These are phyloP conservation scores for Linum tenue DNA, from an alignment of 345 rosid genomes.

Conservation along the genomic window DNA sequence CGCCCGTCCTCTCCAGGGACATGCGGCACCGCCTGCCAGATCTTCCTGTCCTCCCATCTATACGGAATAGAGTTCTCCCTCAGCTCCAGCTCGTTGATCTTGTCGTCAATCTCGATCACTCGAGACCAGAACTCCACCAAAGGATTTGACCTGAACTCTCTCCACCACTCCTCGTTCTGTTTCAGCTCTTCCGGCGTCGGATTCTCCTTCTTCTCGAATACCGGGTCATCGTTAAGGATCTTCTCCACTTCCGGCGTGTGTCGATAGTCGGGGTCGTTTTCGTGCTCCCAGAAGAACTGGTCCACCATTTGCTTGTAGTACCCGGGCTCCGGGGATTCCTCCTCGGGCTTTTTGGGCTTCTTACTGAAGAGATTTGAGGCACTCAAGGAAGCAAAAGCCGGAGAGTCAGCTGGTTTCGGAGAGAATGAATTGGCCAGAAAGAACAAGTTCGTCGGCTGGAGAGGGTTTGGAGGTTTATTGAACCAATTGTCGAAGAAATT, in stretches of 20 bases:
- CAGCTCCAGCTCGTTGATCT: slow-evolving; percentile 52
- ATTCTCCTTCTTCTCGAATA: slow-evolving; percentile 59
- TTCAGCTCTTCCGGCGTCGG: slow-evolving; percentile 52
- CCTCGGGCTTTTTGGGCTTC: slow-evolving; percentile 19
- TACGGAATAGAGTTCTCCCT: slow-evolving; percentile 48
- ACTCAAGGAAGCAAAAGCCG: slow-evolving; percentile 55
- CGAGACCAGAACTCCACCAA: slow-evolving; percentile 56
- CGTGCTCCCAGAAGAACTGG: slow-evolving; percentile 72
- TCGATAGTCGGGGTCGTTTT: slow-evolving; percentile 62
- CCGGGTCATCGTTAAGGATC: slow-evolving; percentile 47
- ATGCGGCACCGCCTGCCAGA: slow-evolving; percentile 65
- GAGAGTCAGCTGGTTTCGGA: slow-evolving; percentile 15
- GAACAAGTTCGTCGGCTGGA: slow-evolving; percentile 40
- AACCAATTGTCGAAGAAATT: slow-evolving; percentile 79
- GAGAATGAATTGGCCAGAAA: slow-evolving; percentile 28
- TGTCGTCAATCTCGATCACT: slow-evolving; percentile 51
- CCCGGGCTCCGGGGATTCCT: slow-evolving; percentile 32
- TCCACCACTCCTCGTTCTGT: slow-evolving; percentile 74
- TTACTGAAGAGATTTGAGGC: slow-evolving; percentile 20
- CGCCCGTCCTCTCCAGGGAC: slow-evolving; percentile 72
- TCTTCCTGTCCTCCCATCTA: slow-evolving; percentile 53
- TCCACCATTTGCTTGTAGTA: slow-evolving; percentile 33
- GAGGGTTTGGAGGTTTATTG: slow-evolving; percentile 56
- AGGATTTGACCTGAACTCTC: slow-evolving; percentile 48
- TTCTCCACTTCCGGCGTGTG: slow-evolving; percentile 73